phyloP scores from a whole-genome alignment of 495 filamentous ascomycete genomes.

The Cudoniella acicularis region DNA sequence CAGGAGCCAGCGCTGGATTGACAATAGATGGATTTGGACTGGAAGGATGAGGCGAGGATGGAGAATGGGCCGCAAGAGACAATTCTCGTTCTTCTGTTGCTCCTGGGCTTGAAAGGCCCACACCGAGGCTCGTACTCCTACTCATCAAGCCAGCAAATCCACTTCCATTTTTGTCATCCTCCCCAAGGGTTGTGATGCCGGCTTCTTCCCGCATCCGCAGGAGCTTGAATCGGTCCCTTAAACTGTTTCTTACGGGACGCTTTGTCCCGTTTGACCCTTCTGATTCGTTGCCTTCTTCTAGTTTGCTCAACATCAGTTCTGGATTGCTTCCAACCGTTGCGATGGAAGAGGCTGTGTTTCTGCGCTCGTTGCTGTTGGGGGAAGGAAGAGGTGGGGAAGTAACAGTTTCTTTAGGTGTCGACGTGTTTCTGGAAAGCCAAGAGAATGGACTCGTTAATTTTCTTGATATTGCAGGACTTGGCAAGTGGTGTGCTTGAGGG shows the following conservation, averaged over 20 bases:
- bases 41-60: conserved; percentile 44
- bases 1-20: conserved; percentile 66
- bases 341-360: conserved; percentile 73
- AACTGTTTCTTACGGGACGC: conserved; percentile 58
- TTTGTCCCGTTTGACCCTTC: conserved; percentile 41
- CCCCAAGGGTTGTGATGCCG: conserved; percentile 45
- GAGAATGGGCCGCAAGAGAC: conserved; percentile 31
- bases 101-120: conserved; percentile 53
- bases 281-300: conserved; percentile 62
- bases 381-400: conserved; percentile 41
- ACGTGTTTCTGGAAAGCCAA: conserved; percentile 76
- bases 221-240: conserved; percentile 84
- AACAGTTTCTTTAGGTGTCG: conserved; percentile 53
- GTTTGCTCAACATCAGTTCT: conserved; percentile 65
- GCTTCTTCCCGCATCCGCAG: conserved; percentile 78
- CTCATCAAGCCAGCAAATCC: conserved; percentile 38
- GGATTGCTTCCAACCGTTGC: conserved; percentile 70
- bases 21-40: conserved; percentile 49
- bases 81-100: conserved; percentile 54
- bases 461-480: conserved; percentile 33
- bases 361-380: conserved; percentile 38
- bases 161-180: conserved; percentile 43
- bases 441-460: conserved; percentile 79
- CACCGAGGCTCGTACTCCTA: conserved; percentile 43
- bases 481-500: conserved; percentile 29